Base-by-base conservation (phyloP, 2,329 filamentous ascomycete species). In the Beauveria sp. region DNA sequence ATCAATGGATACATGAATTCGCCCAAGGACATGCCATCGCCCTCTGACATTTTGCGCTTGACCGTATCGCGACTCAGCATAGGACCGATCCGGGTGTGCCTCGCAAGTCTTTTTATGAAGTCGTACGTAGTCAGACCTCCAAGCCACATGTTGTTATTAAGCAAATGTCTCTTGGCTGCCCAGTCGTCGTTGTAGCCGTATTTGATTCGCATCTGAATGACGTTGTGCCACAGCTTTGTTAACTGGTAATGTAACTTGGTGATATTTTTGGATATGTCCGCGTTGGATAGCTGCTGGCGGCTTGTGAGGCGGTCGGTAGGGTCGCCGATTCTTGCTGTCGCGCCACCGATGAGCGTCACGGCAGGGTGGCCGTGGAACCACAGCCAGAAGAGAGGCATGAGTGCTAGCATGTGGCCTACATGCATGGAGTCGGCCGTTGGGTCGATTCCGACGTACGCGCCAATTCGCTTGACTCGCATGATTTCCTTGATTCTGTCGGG, bases 1-100 rank as follows among this genome's bases (percentile, higher is more conserved):
- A 98, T 85, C 18, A 99, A 77, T 1, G 96, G 95, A 70, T 99
- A 99, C 48, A 87, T 84, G 74, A 99, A 96, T 72, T 99, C 95
- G 42, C 91, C 88, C 69, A 96, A 89, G 0, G 93, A 96, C 88
- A 99, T 93, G 68, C 95, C 96, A 65, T 95, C 90, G 43, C 91
- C 91, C 59, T 87, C 87, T n/a, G 83, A 83, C 80, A 98, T 82
- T 70, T 92, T 91, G 62, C 86, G 87, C 75, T 91, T 95, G 60
- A 96, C 92, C 40, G 90, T 95, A 65, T 98, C 93, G 69, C 91
- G 87, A 58, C 87, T 86, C 63, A 99, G 80, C 90, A 99, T 92
- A 3, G 92, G 83, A 1, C 93, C 92, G 56, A 99, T 77, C 63
- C 93, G 83, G 71, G 91, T 85, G 51, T 86, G 82, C 38, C 81